Percentiles rank a stretch among this genome's conserved stretches.
phyloP scores from a whole-genome alignment of 2,329 filamentous ascomycete genomes.

The Cadophora sp. region DNA sequence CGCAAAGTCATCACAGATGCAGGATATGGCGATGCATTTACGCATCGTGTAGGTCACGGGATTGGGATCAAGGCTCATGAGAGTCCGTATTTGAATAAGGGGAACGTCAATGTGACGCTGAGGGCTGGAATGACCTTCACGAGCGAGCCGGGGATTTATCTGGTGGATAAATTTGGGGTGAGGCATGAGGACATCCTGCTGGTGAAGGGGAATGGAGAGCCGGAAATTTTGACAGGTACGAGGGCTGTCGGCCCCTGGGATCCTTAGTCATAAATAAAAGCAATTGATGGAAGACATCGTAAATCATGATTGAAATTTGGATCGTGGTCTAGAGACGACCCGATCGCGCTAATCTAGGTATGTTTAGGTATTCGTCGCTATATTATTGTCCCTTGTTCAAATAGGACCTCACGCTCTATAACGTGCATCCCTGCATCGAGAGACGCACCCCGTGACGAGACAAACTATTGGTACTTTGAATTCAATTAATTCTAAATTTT shows the following conservation, averaged over 20 bases:
- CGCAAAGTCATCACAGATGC: constrained; percentile 61
- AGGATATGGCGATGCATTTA: constrained; percentile 65
- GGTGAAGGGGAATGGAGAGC: constrained; percentile 58
- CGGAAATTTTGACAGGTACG: constrained; percentile 60
- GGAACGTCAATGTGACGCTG: constrained; percentile 56
- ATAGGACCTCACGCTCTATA: no score
- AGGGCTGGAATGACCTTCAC: constrained; percentile 68
- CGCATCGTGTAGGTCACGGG: constrained; percentile 67
- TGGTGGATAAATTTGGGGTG: constrained; percentile 65
- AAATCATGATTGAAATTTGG: no score
- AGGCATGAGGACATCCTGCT: constrained; percentile 68
- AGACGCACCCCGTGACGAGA: constrained; percentile 7
- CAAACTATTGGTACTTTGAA: constrained; percentile 10
- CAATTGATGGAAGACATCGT: no score
- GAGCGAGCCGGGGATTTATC: constrained; percentile 67
- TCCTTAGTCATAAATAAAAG: no score
- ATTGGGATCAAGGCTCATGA: constrained; percentile 73
- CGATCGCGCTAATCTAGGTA: no score
- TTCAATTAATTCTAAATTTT: constrained; percentile 19
- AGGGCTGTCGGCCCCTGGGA: constrained; percentile 60
- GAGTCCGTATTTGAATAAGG: constrained; percentile 69
- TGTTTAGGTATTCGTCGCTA: no score
- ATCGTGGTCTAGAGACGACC: background rate
- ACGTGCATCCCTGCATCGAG: constrained; percentile 8
- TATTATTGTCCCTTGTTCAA: no score